Percentiles rank a stretch among this genome's conserved stretches.
Evolutionary conservation across 2,329 filamentous ascomycete species (phyloP).

Genomic region (Alternaria sp.): DNA sequence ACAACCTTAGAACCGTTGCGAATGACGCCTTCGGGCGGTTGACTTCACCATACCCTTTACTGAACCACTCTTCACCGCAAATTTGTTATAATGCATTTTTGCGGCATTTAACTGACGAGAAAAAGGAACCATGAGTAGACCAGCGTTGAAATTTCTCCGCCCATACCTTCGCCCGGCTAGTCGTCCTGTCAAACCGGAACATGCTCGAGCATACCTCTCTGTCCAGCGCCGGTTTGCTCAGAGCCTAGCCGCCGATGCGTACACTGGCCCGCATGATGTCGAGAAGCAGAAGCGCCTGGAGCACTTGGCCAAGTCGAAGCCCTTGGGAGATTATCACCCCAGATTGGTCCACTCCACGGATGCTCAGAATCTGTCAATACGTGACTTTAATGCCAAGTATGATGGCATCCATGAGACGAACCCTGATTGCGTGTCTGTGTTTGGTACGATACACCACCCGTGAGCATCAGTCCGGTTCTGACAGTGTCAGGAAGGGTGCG

Average conservation of each 20-base stretch:
- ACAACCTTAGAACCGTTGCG: conserved; percentile 70
- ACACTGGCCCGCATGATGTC: conserved; percentile 52
- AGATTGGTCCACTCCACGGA: conserved; percentile 47
- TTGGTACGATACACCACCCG: conserved; percentile 39
- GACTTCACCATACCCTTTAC: conserved; percentile 56
- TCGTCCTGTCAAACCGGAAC: conserved; percentile 51
- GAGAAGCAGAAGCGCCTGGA: conserved; percentile 62
- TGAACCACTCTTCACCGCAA: conserved; percentile 36
- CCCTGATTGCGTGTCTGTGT: conserved; percentile 44
- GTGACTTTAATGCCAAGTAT: conserved; percentile 45
- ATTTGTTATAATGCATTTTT: background rate
- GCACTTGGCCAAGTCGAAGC: conserved; percentile 61
- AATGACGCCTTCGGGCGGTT: conserved; percentile 66
- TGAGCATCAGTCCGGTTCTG: conserved; percentile 26
- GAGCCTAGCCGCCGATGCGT: conserved; percentile 28
- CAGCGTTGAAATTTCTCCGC: conserved; percentile 62
- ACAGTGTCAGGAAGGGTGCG: conserved; percentile 72
- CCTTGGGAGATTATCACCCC: conserved; percentile 65
- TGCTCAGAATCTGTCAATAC: conserved; percentile 33
- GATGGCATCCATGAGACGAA: conserved; percentile 38
- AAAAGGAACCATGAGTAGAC: conserved; percentile 57
- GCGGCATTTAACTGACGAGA: conserved; percentile 47
- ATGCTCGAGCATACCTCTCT: conserved; percentile 62
- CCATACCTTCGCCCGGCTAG: conserved; percentile 62
- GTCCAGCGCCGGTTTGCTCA: conserved; percentile 47